Conservation (phyloP, 2,329 filamentous ascomycete species). For the Monosporascus sp. region DNA sequence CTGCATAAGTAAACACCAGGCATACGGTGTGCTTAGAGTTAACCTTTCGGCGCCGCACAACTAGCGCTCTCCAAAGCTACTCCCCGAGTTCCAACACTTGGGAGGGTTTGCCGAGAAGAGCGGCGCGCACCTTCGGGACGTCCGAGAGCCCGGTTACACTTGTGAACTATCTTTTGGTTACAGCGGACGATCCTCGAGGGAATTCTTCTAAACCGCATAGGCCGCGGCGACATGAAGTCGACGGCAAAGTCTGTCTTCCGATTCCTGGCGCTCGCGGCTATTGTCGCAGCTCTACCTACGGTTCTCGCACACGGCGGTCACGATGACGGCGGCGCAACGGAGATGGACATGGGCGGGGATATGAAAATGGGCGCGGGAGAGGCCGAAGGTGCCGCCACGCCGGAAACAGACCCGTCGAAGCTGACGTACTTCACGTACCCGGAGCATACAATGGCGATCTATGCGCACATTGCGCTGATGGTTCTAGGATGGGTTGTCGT, state of each 20-base stretch:
- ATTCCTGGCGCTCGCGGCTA: constrained; percentile 23
- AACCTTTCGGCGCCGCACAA: no score
- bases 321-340: constrained; percentile 21
- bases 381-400: constrained; percentile 21
- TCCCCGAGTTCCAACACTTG: no score
- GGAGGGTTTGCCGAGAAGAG: no score
- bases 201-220: constrained; percentile 1
- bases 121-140: no score
- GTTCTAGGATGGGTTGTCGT: constrained; percentile 64
- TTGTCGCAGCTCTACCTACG: constrained; percentile 24
- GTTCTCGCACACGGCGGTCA: constrained; percentile 28
- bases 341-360: constrained; percentile 27
- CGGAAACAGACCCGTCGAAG: constrained; percentile 23
- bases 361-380: constrained; percentile 29
- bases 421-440: constrained; percentile 36
- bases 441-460: constrained; percentile 32
- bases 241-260: constrained; percentile 16
- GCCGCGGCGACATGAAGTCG: constrained; percentile 17
- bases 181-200: neutral
- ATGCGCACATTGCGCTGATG: constrained; percentile 65
- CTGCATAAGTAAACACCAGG: no score
- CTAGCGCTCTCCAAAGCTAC: no score
- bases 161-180: no score
- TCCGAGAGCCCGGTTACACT: no score
- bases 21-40: no score